Percentiles rank a stretch among this genome's conserved stretches.
These are phyloP conservation scores for Aristolochia californica DNA, from an alignment of 164 flowering plant genomes.

Conservation along the genomic window DNA sequence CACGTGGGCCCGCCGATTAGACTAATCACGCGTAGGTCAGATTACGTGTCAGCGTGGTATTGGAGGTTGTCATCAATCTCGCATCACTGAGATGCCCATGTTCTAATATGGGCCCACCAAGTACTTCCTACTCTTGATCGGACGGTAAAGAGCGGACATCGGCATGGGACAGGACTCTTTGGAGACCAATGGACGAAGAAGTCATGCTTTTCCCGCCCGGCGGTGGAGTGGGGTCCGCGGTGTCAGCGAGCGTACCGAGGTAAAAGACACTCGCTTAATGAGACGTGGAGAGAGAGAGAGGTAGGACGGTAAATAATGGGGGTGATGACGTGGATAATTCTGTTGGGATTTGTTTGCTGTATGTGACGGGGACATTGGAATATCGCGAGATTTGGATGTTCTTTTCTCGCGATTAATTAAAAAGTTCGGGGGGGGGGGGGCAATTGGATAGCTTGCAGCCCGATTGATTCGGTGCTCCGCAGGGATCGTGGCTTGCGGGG, in stretches of 20 bases:
- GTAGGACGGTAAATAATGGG: not conserved
- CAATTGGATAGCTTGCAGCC: slow-evolving; percentile 1
- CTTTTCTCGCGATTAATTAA: not conserved
- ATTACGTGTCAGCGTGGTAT: not conserved
- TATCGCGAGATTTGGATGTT: not conserved
- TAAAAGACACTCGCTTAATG: not conserved
- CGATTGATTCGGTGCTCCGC: slow-evolving; percentile 3
- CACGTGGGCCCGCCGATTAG: slow-evolving; percentile 1
- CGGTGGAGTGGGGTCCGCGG: slow-evolving; percentile 1
- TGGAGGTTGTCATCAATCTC: not conserved
- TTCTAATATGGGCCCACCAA: slow-evolving; percentile 2
- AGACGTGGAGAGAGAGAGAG: not conserved
- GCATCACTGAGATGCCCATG: not conserved
- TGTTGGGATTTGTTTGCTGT: not conserved
- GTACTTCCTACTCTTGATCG: not conserved
- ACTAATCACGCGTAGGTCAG: not conserved
- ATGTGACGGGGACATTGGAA: not conserved
- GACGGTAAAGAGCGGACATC: not conserved
- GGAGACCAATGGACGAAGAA: not conserved
- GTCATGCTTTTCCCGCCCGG: slow-evolving; percentile 5
- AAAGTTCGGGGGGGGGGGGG: not conserved
- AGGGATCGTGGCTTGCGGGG: not conserved
- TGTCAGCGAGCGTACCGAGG: not conserved
- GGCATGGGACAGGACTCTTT: not conserved
- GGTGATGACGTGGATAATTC: slow-evolving; percentile 2